phyloP scores from a whole-genome alignment of 23 red algal genomes.

The Chondrus crispus region DNA sequence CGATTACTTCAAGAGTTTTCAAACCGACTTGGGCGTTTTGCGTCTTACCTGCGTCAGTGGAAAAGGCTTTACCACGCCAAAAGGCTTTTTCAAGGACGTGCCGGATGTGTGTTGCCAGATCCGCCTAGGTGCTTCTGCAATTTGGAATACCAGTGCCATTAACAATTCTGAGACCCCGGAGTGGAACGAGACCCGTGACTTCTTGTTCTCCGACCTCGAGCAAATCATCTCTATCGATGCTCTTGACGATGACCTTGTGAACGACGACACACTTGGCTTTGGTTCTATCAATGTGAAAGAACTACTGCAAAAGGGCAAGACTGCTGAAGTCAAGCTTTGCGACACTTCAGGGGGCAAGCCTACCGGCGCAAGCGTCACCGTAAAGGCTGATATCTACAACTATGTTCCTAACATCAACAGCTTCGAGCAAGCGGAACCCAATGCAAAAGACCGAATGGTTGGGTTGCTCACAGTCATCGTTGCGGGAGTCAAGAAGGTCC shows the following conservation, averaged over 20 bases:
- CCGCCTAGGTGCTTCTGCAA: neutral
- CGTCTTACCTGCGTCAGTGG: slow-evolving; percentile 43
- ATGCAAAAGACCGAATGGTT: neutral
- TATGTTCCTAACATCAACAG: slow-evolving; percentile 10
- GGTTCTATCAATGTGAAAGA: slow-evolving; percentile 44
- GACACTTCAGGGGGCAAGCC: neutral
- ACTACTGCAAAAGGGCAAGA: neutral
- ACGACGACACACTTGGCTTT: slow-evolving; percentile 47
- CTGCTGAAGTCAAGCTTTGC: neutral
- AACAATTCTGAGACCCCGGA: slow-evolving; percentile 59
- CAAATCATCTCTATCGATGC: slow-evolving; percentile 38
- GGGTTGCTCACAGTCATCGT: slow-evolving; percentile 47
- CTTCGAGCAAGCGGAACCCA: slow-evolving; percentile 3
- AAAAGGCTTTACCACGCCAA: slow-evolving; percentile 46
- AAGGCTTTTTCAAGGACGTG: slow-evolving; percentile 55
- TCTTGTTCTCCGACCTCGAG: slow-evolving; percentile 54
- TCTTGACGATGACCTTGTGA: slow-evolving; percentile 42
- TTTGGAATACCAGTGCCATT: slow-evolving; percentile 33
- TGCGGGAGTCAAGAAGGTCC: slow-evolving; percentile 34
- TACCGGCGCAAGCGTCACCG: slow-evolving; percentile 23
- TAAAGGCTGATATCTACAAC: slow-evolving; percentile 13
- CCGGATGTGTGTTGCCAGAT: slow-evolving; percentile 58
- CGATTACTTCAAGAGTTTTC: slow-evolving; percentile 45
- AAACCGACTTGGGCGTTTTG: slow-evolving; percentile 12
- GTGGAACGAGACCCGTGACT: slow-evolving; percentile 49